Conservation (phyloP, 2,329 filamentous ascomycete species). For the Hypoxylon sp. region DNA sequence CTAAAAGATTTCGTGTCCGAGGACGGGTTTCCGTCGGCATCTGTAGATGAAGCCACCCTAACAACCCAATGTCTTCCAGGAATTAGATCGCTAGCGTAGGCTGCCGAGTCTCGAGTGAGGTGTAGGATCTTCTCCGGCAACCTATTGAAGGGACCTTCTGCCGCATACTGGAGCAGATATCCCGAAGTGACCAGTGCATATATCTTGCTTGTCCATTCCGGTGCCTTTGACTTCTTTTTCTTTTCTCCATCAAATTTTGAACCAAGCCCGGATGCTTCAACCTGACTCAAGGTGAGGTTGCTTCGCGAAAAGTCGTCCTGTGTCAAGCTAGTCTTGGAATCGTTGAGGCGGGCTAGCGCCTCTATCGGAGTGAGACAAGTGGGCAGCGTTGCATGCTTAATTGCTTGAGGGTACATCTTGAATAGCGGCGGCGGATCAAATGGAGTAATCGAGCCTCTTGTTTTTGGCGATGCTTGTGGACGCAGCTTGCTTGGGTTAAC, state of each 20-base stretch:
- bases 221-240: constrained; percentile 64
- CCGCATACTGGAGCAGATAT: constrained; percentile 80
- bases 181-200: constrained; percentile 80
- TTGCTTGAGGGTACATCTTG: constrained; percentile 87
- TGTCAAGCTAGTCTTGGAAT: constrained; percentile 62
- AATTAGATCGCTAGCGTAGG: constrained; percentile 84
- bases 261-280: constrained; percentile 51
- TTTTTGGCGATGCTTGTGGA: constrained; percentile 29
- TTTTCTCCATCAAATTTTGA: constrained; percentile 60
- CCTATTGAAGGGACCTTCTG: constrained; percentile 78
- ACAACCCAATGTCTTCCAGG: constrained; percentile 86
- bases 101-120: constrained; percentile 80
- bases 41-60: constrained; percentile 78
- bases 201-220: constrained; percentile 79
- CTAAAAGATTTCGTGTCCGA: constrained; percentile 73
- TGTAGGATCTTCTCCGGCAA: constrained; percentile 81
- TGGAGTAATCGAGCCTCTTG: constrained; percentile 38
- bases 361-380: constrained; percentile 79
- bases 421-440: constrained; percentile 84
- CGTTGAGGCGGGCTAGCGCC: constrained; percentile 73
- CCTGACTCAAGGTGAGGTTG: constrained; percentile 44
- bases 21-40: constrained; percentile 67
- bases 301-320: constrained; percentile 54
- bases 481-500: constrained; percentile 40
- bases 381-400: constrained; percentile 80